A percentile compares a stretch with the other conserved stretches of the same genome.
These are phyloP conservation scores for Moricandia moricandioides DNA, from an alignment of 345 rosid genomes.

Conservation along the genomic window DNA sequence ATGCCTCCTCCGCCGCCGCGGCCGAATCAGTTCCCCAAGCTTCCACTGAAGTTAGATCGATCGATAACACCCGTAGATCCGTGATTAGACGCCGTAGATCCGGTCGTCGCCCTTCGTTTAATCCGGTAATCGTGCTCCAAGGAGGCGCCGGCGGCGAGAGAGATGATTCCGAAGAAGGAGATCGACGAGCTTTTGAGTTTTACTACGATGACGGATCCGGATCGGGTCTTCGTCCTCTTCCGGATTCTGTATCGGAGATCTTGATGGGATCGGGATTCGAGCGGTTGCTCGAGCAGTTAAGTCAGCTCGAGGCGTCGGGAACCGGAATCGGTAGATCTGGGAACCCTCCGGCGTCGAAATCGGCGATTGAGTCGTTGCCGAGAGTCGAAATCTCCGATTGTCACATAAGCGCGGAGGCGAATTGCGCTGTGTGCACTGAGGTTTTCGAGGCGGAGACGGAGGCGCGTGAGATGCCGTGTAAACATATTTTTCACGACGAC, in stretches of 20 bases:
- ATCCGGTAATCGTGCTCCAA: conserved; percentile 72
- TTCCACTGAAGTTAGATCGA: conserved; percentile 27
- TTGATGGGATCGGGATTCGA: conserved; percentile 81
- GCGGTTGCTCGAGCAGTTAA: conserved; percentile 58
- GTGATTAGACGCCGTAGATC: conserved; percentile 36
- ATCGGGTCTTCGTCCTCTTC: conserved; percentile 68
- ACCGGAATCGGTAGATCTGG: conserved; percentile 50
- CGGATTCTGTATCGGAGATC: conserved; percentile 61
- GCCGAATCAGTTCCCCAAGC: conserved; percentile 14
- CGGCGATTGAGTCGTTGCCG: conserved; percentile 68
- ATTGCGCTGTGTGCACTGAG: conserved; percentile 77
- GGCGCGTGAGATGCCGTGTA: conserved; percentile 89
- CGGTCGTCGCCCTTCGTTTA: conserved; percentile 54
- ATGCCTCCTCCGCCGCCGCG: conserved; percentile 9
- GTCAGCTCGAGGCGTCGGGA: conserved; percentile 48
- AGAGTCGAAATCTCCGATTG: conserved; percentile 46
- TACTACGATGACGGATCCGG: conserved; percentile 73
- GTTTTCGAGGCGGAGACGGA: conserved; percentile 53
- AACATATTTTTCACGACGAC: conserved; percentile 67
- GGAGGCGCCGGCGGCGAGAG: conserved; percentile 38
- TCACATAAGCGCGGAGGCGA: conserved; percentile 49
- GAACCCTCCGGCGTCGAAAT: conserved; percentile 74
- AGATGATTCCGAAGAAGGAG: conserved; percentile 28
- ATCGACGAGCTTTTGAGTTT: conserved; percentile 48
- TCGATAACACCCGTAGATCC: conserved; percentile 41